These are phyloP conservation scores for Saturnispora galanensis DNA, from an alignment of 805 yeast genomes.

Conservation along the genomic window DNA sequence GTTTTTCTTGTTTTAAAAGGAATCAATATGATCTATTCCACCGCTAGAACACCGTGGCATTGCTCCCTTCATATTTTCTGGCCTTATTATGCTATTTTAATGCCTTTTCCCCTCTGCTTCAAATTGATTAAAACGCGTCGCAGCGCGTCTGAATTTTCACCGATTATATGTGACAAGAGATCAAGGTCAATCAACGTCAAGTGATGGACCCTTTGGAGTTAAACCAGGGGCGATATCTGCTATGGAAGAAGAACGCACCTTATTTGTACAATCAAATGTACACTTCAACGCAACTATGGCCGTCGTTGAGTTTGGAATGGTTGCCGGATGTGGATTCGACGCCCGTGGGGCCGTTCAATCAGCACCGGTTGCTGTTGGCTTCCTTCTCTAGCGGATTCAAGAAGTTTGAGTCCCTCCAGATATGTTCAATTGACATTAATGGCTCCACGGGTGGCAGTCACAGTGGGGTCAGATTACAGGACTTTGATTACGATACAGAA, in stretches of 20 bases:
- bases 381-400: constrained; percentile 52
- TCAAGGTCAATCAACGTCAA: too few relatives aligned
- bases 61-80: too few relatives aligned
- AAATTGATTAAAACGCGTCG: too few relatives aligned
- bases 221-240: constrained; percentile 27
- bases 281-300: constrained; percentile 52
- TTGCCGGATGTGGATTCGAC: constrained; percentile 41
- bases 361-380: constrained; percentile 43
- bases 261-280: constrained; percentile 43
- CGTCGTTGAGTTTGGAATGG: constrained; percentile 52
- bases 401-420: constrained; percentile 18
- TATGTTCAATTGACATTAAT: constrained; percentile 9
- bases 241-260: constrained; percentile 56
- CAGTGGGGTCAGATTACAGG: constrained; percentile 4
- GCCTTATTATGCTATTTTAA: too few relatives aligned
- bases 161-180: too few relatives aligned
- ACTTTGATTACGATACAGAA: constrained; percentile 28
- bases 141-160: too few relatives aligned
- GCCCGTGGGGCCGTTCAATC: constrained; percentile 21
- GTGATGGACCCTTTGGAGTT: not conserved
- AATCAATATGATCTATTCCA: too few relatives aligned
- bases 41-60: too few relatives aligned
- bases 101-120: too few relatives aligned
- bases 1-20: too few relatives aligned
- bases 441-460: not conserved